Evolutionary conservation across 2,329 filamentous ascomycete genomes (phyloP).

Genomic region (Cryphonectria radicalis): DNA sequence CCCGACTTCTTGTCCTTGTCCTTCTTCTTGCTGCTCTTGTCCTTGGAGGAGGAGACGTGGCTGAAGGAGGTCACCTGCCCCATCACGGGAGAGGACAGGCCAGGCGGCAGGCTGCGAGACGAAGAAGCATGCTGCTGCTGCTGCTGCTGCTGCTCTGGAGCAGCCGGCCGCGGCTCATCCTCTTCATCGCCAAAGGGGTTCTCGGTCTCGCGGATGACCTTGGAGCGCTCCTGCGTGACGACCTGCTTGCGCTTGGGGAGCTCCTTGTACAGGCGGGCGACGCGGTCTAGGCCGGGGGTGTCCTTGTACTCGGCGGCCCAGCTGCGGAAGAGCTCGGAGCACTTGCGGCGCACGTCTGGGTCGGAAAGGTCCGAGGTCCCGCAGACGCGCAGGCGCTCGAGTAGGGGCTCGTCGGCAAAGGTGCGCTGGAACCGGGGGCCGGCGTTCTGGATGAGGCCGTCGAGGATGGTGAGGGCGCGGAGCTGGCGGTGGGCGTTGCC

Average conservation of each 20-base stretch:
- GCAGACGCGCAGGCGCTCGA: constrained; percentile 88
- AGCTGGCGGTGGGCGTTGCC: constrained; percentile 92
- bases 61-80: constrained; percentile 46
- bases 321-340: constrained; percentile 80
- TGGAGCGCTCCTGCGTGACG: constrained; percentile 77
- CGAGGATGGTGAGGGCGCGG: constrained; percentile 83
- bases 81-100: constrained; percentile 30
- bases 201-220: constrained; percentile 81
- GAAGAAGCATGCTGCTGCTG: constrained; percentile 35
- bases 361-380: constrained; percentile 86
- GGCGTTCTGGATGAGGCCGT: constrained; percentile 93
- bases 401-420: constrained; percentile 87
- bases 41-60: constrained; percentile 45
- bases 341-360: constrained; percentile 84
- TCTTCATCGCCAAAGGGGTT: constrained; percentile 72
- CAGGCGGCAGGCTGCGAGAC: constrained; percentile 33
- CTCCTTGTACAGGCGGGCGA: constrained; percentile 79
- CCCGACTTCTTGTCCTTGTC: constrained; percentile 57
- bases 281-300: constrained; percentile 76
- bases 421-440: constrained; percentile 83
- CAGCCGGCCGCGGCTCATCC: constrained; percentile 51
- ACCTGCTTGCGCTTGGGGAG: constrained; percentile 70
- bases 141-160: constrained; percentile 30
- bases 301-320: constrained; percentile 85
- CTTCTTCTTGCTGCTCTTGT: constrained; percentile 44